Evolutionary conservation across 1,139 yeast species (phyloP).

Genomic region (Candida sanyaensis): DNA sequence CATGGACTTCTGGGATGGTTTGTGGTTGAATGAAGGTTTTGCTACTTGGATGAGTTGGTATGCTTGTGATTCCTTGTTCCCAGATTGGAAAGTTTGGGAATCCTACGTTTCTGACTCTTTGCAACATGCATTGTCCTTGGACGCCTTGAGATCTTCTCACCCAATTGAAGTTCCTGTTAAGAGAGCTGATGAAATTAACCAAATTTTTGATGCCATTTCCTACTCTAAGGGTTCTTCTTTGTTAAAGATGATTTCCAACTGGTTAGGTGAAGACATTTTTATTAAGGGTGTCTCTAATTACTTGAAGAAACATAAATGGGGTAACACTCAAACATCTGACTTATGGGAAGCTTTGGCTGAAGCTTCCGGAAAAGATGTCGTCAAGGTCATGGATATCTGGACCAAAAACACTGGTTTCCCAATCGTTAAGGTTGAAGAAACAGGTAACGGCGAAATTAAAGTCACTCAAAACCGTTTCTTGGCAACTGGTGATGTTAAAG

Average conservation of each 20-base stretch:
- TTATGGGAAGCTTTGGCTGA: slow-evolving; percentile 79
- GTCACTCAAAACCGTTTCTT: slow-evolving; percentile 78
- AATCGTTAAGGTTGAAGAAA: slow-evolving; percentile 58
- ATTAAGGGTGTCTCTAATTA: slow-evolving; percentile 74
- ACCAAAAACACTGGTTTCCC: slow-evolving; percentile 86
- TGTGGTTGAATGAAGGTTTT: slow-evolving; percentile 65
- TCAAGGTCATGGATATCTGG: slow-evolving; percentile 79
- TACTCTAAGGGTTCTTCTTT: slow-evolving; percentile 84
- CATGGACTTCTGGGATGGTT: slow-evolving; percentile 66
- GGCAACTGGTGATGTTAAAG: slow-evolving; percentile 78
- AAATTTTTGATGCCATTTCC: slow-evolving; percentile 61
- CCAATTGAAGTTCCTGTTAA: slow-evolving; percentile 60
- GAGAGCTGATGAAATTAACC: slow-evolving; percentile 57
- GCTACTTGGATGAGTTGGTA: slow-evolving; percentile 61
- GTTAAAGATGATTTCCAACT: slow-evolving; percentile 71
- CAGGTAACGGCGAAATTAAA: slow-evolving; percentile 41
- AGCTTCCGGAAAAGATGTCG: slow-evolving; percentile 78
- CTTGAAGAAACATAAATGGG: slow-evolving; percentile 72
- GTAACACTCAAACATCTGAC: slow-evolving; percentile 79
- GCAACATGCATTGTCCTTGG: slow-evolving; percentile 54
- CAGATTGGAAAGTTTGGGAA: slow-evolving; percentile 61
- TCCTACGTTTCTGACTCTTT: slow-evolving; percentile 53
- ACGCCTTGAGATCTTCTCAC: slow-evolving; percentile 55
- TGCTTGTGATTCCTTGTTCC: slow-evolving; percentile 52
- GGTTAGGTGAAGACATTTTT: slow-evolving; percentile 71